Base-by-base conservation (phyloP, 2,329 filamentous ascomycete genomes). In the Colletotrichum endophyticum region DNA sequence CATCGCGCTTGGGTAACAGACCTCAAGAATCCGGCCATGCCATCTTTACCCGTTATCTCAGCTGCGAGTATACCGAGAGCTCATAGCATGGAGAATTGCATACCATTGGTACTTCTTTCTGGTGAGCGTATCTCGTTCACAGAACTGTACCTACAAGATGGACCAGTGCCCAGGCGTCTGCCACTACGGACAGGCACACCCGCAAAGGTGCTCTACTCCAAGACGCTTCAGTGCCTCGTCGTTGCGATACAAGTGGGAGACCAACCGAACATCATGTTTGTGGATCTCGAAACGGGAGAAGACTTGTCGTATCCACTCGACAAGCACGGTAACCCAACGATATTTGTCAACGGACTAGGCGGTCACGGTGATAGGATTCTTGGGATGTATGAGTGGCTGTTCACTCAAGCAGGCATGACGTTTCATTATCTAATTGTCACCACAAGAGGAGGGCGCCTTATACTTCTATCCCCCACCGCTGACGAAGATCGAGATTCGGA, bases 351-450 rank as follows among this genome's bases (percentile, higher is more conserved):
- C 19, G 89, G 89, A 5, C 85, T 95, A 19, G 91, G 90, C 2
- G 88, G 90, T 61, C 78, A 84, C 1, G 89, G 90, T 1, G 92
- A 94, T 77, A 88, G 87, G 53, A 89, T 96, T 2, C 87, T 91
- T 59, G 88, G 90, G 2, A 82, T 96, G 9, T 83, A 89, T 2
- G 92, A 95, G 77, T 96, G 94, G 94, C 82, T 87, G 7, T 92
- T 91, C 77, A 84, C 86, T 36, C 90, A 91, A 72, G 87, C 91
- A 49, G 87, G 86, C n/a, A 91, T 89, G 72, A 88, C 84, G 0
- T 94, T 93, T 83, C 88, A 90, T 3, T 94, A 92, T 80, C 86
- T 95, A 36, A 87, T 95, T 16, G 88, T 94, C 13, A 88, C 90
- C 6, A 91, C 91, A 1, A 87, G 86, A 36, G 84, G 85, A 12